Conservation (phyloP, 495 filamentous ascomycete species). For the Neurospora sublineolata region DNA sequence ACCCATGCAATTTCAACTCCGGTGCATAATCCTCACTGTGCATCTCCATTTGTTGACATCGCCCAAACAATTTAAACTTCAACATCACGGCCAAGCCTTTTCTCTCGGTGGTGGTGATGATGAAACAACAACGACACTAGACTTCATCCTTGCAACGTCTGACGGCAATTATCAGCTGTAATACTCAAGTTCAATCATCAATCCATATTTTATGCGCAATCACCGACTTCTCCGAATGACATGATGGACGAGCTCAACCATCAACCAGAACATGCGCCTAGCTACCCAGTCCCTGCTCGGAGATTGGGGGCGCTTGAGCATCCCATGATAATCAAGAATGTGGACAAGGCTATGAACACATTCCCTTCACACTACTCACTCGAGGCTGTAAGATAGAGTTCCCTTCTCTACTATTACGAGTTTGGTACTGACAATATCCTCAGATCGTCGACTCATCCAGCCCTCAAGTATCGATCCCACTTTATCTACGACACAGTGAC, state of each 20-base stretch:
- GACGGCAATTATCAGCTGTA: background rate
- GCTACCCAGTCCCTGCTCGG: slow-evolving; percentile 45
- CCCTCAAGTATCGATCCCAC: slow-evolving; percentile 36
- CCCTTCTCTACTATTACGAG: background rate
- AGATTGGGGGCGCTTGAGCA: slow-evolving; percentile 74
- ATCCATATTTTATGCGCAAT: background rate
- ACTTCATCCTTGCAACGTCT: background rate
- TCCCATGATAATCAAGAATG: slow-evolving; percentile 69
- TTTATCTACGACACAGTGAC: slow-evolving; percentile 69
- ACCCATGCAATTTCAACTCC: background rate
- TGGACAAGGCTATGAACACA: slow-evolving; percentile 71
- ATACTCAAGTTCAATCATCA: background rate
- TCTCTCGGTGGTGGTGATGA: background rate
- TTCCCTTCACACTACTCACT: slow-evolving; percentile 59
- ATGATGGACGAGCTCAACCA: background rate
- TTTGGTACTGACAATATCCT: background rate
- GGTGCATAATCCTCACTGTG: background rate
- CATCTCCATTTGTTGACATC: background rate
- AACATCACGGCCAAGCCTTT: background rate
- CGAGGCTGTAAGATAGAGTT: slow-evolving; percentile 43
- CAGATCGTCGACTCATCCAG: slow-evolving; percentile 28
- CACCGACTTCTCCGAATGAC: background rate
- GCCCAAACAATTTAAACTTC: background rate
- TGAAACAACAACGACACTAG: background rate
- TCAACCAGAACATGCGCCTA: slow-evolving; percentile 21